Base-by-base conservation (phyloP, 2,329 filamentous ascomycete species). In the Neopestalotiopsis sp. region DNA sequence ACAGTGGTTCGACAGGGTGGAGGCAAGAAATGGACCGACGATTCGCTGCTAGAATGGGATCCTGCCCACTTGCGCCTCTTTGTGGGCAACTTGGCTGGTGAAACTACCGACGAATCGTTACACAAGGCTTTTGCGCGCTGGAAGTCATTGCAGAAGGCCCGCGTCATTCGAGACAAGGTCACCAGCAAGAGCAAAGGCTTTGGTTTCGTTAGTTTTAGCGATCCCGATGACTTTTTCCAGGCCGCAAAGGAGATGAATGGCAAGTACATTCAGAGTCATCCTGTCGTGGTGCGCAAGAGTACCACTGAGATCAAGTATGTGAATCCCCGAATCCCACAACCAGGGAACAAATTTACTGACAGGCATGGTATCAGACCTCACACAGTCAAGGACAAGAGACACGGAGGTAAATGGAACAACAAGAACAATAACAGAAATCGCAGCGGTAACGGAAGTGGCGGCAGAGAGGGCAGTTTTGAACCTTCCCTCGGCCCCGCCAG, bases 211-310 rank as follows among this genome's bases (percentile, higher is more conserved):
- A 96, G 94, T 81, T 98, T 99, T 82, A 92, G 91, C 75, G 93
- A 98, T 78, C 93, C 94, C 38, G 96, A 99, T 79, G 95, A 98
- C 77, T 98, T 97, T 80, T 98, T 99, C 85, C 90, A 94, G 76
- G 95, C 96, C 1, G 95, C 94, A 76, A 94, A 96, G 83, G 95
- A 98, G 83, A 98, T 98, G 96, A 93, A 98, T 77, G 95, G 95
- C 75, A 98, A 99, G 83, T 99, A 99, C 82, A 98, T 99, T 78
- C 95, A 97, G 76, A 98, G 94, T 79, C 96, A 98, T 80, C 96
- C 96, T 0, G 93, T 98, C 34, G 85, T 93, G 32, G 88, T 98
- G 73, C 91, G 93, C 80, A 93, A 96, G 79, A 94, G 93, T 73
- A 97, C 92, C 74, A 97, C 95, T 5, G 95, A 98, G 80, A 94